These are phyloP conservation scores for Colletotrichum euphorbiae DNA, from an alignment of 2,329 filamentous ascomycete species.

Conservation along the genomic window DNA sequence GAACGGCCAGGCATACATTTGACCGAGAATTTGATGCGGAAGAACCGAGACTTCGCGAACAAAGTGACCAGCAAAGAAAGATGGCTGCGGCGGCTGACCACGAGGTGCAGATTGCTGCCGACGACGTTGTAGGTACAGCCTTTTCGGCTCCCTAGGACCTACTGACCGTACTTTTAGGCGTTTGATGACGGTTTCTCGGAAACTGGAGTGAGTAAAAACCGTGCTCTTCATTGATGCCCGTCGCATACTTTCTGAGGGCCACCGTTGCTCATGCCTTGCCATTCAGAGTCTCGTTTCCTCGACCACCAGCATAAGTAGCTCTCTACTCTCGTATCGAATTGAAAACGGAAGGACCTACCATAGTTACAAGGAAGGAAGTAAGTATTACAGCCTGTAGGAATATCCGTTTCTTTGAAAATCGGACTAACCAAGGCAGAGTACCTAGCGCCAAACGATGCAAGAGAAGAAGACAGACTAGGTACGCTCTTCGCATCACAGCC, in stretches of 20 bases:
- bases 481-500: too few relatives aligned
- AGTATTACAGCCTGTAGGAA: neutral
- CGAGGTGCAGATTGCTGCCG: neutral
- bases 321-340: neutral
- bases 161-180: neutral
- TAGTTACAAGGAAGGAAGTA: neutral
- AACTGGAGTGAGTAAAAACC: neutral
- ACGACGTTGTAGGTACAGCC: neutral
- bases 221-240: too few relatives aligned
- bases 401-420: too few relatives aligned
- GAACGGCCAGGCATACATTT: too few relatives aligned
- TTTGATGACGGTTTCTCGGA: neutral
- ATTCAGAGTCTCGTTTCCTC: neutral
- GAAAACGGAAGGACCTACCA: conserved; percentile 4
- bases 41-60: too few relatives aligned
- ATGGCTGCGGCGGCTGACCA: too few relatives aligned
- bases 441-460: neutral
- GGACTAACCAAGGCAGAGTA: neutral
- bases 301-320: neutral
- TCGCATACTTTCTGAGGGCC: too few relatives aligned
- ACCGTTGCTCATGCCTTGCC: neutral
- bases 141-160: neutral
- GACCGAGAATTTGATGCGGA: too few relatives aligned
- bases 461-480: conserved; percentile 1
- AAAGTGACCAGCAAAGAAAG: too few relatives aligned